These are phyloP conservation scores for Blastobotrys arbuscula DNA, from an alignment of 1,139 yeast species.

Conservation along the genomic window DNA sequence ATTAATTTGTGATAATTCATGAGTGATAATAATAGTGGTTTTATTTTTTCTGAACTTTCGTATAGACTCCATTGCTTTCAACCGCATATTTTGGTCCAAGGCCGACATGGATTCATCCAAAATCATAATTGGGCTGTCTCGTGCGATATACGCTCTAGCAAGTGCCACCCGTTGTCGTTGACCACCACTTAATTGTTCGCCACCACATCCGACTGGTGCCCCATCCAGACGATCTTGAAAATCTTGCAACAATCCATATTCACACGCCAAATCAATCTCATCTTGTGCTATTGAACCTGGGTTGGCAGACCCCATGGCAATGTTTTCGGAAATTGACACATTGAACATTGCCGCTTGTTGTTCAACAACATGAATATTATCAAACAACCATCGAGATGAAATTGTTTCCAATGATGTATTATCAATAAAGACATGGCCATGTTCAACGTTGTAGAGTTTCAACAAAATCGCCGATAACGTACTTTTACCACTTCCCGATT, in stretches of 20 bases:
- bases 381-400: conserved; percentile 48
- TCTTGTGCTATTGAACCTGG: not conserved
- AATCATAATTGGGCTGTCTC: conserved; percentile 63
- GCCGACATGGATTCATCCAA: conserved; percentile 87
- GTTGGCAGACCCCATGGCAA: conserved; percentile 40
- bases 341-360: conserved; percentile 65
- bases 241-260: conserved; percentile 7
- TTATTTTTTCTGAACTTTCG: conserved; percentile 57
- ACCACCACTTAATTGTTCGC: conserved; percentile 74
- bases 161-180: conserved; percentile 77
- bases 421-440: conserved; percentile 54
- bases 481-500: conserved; percentile 91
- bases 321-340: conserved; percentile 57
- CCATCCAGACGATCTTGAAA: conserved; percentile 49
- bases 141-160: conserved; percentile 70
- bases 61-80: conserved; percentile 43
- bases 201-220: conserved; percentile 45
- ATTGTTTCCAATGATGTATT: conserved; percentile 43
- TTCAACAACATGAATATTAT: conserved; percentile 65
- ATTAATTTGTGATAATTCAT: conserved; percentile 56
- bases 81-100: conserved; percentile 51
- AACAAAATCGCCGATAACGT: conserved; percentile 62
- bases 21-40: conserved; percentile 79
- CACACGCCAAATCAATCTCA: conserved; percentile 3
- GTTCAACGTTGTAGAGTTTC: conserved; percentile 46